Conservation (phyloP, 352 stramenopile genomes). For the Phytophthora capsici region DNA sequence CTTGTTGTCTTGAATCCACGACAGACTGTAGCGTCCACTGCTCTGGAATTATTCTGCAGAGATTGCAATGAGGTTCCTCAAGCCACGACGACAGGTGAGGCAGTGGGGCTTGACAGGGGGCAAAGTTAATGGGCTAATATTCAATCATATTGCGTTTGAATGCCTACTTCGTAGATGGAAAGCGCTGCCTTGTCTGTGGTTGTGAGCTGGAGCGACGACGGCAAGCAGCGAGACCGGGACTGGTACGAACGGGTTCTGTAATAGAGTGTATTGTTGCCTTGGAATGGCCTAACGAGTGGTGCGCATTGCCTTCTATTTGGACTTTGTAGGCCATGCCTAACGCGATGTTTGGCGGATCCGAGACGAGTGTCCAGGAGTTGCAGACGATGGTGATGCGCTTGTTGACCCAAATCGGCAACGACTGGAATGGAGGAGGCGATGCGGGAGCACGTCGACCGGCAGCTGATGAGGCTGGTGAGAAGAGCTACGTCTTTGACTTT, state of each 20-base stretch:
- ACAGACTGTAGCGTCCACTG: conserved; percentile 1
- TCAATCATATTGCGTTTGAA: neutral
- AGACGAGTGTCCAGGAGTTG: conserved; percentile 44
- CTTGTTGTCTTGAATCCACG: neutral
- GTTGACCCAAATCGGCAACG: conserved; percentile 36
- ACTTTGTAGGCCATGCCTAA: conserved; percentile 8
- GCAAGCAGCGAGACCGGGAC: neutral
- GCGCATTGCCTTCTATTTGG: neutral
- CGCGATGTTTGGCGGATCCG: conserved; percentile 1
- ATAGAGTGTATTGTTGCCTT: too few species aligned
- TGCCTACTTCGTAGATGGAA: conserved; percentile 47
- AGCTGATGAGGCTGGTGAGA: conserved; percentile 56
- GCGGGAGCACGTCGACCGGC: conserved; percentile 46
- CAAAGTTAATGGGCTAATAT: neutral
- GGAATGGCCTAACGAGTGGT: too few species aligned
- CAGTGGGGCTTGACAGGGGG: neutral
- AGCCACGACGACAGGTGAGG: conserved; percentile 55
- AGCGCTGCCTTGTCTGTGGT: conserved; percentile 69
- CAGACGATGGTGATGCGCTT: conserved; percentile 54
- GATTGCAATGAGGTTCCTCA: conserved; percentile 70
- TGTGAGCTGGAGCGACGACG: conserved; percentile 53
- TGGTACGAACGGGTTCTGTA: conserved; percentile 1
- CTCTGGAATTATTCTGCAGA: conserved; percentile 53
- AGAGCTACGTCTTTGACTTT: neutral
- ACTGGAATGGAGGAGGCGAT: conserved; percentile 40